Evolutionary conservation across 768 basidiomycete species (phyloP).

Genomic region (Termitomyces sp.): DNA sequence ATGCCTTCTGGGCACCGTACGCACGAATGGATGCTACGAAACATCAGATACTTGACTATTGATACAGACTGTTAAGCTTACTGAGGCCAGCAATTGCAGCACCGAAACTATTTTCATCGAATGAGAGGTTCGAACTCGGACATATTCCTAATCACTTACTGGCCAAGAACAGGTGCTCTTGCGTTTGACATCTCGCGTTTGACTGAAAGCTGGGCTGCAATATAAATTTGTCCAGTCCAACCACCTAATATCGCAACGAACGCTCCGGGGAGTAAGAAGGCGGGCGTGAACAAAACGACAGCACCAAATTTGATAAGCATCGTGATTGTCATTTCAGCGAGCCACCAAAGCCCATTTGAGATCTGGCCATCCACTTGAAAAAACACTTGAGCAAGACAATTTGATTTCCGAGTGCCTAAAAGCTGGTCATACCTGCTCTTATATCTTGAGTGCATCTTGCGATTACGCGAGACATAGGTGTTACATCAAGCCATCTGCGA

Average conservation of each 20-base stretch:
- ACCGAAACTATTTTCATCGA: slow-evolving; percentile 32
- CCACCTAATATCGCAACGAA: slow-evolving; percentile 38
- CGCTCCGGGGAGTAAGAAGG: slow-evolving; percentile 44
- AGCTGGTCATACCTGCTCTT: slow-evolving; percentile 26
- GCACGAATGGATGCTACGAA: slow-evolving; percentile 54
- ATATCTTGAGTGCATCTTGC: slow-evolving; percentile 68
- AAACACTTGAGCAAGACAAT: slow-evolving; percentile 8
- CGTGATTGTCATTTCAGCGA: slow-evolving; percentile 25
- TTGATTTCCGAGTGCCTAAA: slow-evolving; percentile 16
- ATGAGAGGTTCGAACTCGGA: slow-evolving; percentile 5
- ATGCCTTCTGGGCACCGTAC: slow-evolving; percentile 53
- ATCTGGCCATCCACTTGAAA: slow-evolving; percentile 50
- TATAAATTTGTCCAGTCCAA: slow-evolving; percentile 39
- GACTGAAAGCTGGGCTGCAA: slow-evolving; percentile 43
- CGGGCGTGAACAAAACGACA: slow-evolving; percentile 40
- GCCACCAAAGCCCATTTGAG: slow-evolving; percentile 21
- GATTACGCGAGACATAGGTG: slow-evolving; percentile 51
- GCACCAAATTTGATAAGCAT: slow-evolving; percentile 42
- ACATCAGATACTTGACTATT: not conserved
- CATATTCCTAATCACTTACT: slow-evolving; percentile 33
- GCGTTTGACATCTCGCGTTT: slow-evolving; percentile 47
- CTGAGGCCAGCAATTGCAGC: slow-evolving; percentile 57
- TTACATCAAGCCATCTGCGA: slow-evolving; percentile 45
- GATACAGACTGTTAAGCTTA: slow-evolving; percentile 17
- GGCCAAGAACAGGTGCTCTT: slow-evolving; percentile 25